Percentiles rank a stretch among this genome's conserved stretches.
These are phyloP conservation scores for Backusella morwellensis DNA, from an alignment of 192 early-diverging fungal species.

Conservation along the genomic window DNA sequence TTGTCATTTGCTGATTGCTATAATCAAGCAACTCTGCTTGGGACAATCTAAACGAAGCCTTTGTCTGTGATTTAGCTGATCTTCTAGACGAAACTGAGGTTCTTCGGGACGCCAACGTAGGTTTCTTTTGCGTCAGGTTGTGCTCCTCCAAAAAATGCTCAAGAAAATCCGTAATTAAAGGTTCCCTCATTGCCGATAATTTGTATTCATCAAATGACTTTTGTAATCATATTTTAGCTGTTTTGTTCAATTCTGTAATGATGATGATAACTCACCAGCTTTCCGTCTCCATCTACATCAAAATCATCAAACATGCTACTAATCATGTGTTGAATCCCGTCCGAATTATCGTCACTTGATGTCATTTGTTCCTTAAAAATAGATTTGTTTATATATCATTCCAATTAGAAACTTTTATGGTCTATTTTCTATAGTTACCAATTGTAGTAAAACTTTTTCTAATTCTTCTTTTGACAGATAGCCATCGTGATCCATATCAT, in stretches of 20 bases:
- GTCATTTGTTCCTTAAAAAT: slow-evolving; percentile 24
- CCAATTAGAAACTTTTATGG: neutral
- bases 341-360: slow-evolving; percentile 64
- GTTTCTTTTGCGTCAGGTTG: slow-evolving; percentile 21
- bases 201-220: slow-evolving; percentile 76
- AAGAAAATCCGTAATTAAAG: slow-evolving; percentile 71
- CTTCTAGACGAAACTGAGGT: slow-evolving; percentile 20
- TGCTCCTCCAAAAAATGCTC: slow-evolving; percentile 70
- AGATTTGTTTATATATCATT: neutral
- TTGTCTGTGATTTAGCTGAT: slow-evolving; percentile 13
- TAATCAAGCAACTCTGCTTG: slow-evolving; percentile 36
- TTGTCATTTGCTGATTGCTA: slow-evolving; percentile 23
- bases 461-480: slow-evolving; percentile 70
- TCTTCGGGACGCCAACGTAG: slow-evolving; percentile 18
- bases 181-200: slow-evolving; percentile 75
- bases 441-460: slow-evolving; percentile 65
- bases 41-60: slow-evolving; percentile 24
- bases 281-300: slow-evolving; percentile 79
- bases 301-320: slow-evolving; percentile 73
- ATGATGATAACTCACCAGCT: slow-evolving; percentile 46
- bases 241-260: no score
- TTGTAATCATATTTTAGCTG: no score
- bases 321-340: slow-evolving; percentile 61
- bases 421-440: slow-evolving; percentile 48
- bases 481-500: slow-evolving; percentile 77